A percentile compares a stretch with the other conserved stretches of the same genome.
Evolutionary conservation across 2,329 filamentous ascomycete species (phyloP).

Genomic region (Cladosporium cucumerinum): DNA sequence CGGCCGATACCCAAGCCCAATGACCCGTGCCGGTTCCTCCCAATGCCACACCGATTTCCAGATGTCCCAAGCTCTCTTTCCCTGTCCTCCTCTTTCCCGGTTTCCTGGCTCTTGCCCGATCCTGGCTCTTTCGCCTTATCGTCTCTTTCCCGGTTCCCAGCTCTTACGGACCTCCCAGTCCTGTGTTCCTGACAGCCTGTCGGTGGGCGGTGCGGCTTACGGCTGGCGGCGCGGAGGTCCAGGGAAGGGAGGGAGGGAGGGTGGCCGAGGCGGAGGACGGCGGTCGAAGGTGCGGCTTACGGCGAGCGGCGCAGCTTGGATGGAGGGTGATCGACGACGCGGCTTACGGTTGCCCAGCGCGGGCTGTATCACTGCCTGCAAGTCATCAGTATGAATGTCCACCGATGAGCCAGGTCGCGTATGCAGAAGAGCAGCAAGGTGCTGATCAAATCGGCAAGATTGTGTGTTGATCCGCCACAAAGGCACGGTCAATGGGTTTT

Average conservation of each 20-base stretch:
- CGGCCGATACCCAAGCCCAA: neutral
- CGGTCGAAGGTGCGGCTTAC: neutral
- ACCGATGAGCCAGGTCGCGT: neutral
- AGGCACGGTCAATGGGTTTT: neutral
- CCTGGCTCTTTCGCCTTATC: neutral
- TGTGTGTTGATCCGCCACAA: neutral
- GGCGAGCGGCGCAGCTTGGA: neutral
- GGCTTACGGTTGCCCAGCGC: neutral
- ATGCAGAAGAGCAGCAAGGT: neutral
- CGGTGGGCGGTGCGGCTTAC: neutral
- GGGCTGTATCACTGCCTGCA: neutral
- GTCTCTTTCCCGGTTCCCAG: neutral
- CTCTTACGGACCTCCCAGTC: neutral
- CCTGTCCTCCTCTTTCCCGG: neutral
- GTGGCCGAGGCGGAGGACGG: neutral
- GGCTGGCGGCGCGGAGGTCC: neutral
- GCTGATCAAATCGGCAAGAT: neutral
- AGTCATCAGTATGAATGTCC: neutral
- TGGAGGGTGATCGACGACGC: neutral
- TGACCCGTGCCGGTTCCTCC: neutral
- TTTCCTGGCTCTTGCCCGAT: neutral
- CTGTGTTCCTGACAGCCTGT: neutral
- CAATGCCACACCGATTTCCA: neutral
- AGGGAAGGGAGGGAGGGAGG: neutral
- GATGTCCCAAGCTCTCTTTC: neutral